Evolutionary conservation across 352 stramenopile genomes (phyloP).

Genomic region (Phytopythium mirpurense): DNA sequence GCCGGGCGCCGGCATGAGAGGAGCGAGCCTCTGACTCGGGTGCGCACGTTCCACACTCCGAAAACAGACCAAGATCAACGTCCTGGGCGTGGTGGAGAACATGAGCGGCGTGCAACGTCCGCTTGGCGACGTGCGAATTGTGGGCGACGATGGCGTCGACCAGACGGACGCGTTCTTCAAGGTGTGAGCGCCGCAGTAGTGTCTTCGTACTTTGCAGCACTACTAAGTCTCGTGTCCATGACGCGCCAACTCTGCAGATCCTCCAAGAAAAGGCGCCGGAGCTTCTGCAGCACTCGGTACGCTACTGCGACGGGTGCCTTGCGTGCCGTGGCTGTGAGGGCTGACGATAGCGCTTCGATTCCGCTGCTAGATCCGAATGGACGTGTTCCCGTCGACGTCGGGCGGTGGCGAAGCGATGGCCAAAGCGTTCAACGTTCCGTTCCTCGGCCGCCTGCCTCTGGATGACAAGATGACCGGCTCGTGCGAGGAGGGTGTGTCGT

Average conservation of each 20-base stretch:
- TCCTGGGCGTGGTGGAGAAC: conserved; percentile 96
- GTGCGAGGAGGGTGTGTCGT: conserved; percentile 94
- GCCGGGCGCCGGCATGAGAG: too few relatives aligned
- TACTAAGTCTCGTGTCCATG: not conserved
- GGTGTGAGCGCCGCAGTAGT: conserved; percentile 13
- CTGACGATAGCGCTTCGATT: not conserved
- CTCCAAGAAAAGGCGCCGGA: conserved; percentile 86
- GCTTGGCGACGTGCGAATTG: conserved; percentile 70
- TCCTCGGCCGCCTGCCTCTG: conserved; percentile 95
- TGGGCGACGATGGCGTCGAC: conserved; percentile 45
- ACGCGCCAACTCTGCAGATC: conserved; percentile 22
- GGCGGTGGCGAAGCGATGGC: conserved; percentile 94
- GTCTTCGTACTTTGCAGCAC: not conserved
- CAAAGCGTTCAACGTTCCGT: conserved; percentile 93
- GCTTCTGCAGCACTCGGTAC: conserved; percentile 44
- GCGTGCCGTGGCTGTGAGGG: too few relatives aligned
- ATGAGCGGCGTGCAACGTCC: conserved; percentile 94
- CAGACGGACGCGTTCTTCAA: conserved; percentile 59
- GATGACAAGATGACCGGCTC: conserved; percentile 96
- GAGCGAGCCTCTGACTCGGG: too few relatives aligned
- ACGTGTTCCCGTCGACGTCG: conserved; percentile 89
- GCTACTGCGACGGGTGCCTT: not conserved
- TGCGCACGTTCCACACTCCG: too few relatives aligned
- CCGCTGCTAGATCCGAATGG: conserved; percentile 55
- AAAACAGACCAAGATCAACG: conserved; percentile 64